These are phyloP conservation scores for Tephrocybe sp. DNA, from an alignment of 768 basidiomycete species.

Conservation along the genomic window DNA sequence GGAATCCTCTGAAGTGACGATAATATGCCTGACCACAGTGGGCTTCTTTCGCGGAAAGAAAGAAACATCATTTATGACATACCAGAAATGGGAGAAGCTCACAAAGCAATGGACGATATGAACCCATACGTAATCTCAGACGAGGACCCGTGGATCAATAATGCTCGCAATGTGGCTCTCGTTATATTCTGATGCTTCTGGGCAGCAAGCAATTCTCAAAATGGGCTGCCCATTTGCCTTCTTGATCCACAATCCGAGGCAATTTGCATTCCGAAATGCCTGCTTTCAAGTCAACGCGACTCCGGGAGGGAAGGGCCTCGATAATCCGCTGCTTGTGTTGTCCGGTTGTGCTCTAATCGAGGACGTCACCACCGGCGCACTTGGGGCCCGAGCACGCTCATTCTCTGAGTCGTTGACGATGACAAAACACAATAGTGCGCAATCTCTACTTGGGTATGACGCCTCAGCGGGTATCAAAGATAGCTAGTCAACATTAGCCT, in stretches of 20 bases:
- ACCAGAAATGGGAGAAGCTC: too few species aligned
- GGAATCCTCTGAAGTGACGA: background rate
- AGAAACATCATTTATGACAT: too few species aligned
- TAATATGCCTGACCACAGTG: background rate
- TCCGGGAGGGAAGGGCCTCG: background rate
- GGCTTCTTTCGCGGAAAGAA: background rate
- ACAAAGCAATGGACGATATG: too few species aligned
- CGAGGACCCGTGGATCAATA: constrained; percentile 7
- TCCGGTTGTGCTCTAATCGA: constrained; percentile 1
- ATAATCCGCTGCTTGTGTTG: constrained; percentile 1
- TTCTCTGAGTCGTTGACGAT: background rate
- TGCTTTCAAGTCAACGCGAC: background rate
- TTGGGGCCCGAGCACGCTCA: background rate
- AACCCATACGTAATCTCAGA: background rate
- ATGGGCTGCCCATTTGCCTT: background rate
- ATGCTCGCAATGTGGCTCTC: too few species aligned
- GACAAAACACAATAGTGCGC: background rate
- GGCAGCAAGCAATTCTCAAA: background rate
- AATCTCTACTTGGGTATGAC: background rate
- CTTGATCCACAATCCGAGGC: constrained; percentile 4
- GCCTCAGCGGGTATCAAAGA: background rate
- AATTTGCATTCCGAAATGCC: background rate
- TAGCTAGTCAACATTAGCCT: background rate
- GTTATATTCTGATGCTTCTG: too few species aligned
- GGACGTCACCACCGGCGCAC: background rate